Conservation (phyloP, 2,329 filamentous ascomycete genomes). For the Apiospora hydei region DNA sequence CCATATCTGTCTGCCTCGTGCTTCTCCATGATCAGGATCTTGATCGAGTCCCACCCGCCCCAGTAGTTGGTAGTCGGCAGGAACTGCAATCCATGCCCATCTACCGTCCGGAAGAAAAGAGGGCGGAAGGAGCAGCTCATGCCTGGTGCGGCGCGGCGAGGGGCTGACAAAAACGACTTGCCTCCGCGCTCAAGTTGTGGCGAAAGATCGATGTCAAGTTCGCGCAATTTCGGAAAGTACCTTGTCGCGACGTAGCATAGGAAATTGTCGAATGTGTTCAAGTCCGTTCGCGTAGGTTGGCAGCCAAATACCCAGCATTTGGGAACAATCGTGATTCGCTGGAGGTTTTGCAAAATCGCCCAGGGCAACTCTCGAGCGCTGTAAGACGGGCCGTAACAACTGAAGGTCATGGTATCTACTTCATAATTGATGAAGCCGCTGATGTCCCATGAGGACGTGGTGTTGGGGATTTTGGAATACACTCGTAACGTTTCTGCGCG, state of each 20-base stretch:
- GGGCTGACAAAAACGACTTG: not conserved
- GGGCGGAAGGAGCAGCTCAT: not conserved
- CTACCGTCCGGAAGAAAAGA: not conserved
- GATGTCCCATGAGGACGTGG: not conserved
- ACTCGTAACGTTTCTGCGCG: not conserved
- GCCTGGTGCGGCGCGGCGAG: not conserved
- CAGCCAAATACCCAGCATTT: not conserved
- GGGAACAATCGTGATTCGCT: not conserved
- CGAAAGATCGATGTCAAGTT: not conserved
- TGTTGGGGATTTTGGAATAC: not conserved
- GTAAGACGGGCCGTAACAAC: no score
- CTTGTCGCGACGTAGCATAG: not conserved
- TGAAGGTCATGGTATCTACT: not conserved
- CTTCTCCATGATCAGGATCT: not conserved
- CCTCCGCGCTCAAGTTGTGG: not conserved
- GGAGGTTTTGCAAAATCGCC: not conserved
- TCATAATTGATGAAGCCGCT: not conserved
- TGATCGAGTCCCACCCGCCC: not conserved
- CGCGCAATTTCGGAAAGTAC: not conserved
- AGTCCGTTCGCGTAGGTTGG: not conserved
- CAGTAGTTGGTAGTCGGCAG: not conserved
- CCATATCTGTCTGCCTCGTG: not conserved
- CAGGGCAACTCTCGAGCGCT: not conserved
- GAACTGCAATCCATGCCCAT: not conserved
- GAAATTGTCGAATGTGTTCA: not conserved